These are phyloP conservation scores for Ilex paraguariensis DNA, from an alignment of 305 asterid genomes.

Conservation along the genomic window DNA sequence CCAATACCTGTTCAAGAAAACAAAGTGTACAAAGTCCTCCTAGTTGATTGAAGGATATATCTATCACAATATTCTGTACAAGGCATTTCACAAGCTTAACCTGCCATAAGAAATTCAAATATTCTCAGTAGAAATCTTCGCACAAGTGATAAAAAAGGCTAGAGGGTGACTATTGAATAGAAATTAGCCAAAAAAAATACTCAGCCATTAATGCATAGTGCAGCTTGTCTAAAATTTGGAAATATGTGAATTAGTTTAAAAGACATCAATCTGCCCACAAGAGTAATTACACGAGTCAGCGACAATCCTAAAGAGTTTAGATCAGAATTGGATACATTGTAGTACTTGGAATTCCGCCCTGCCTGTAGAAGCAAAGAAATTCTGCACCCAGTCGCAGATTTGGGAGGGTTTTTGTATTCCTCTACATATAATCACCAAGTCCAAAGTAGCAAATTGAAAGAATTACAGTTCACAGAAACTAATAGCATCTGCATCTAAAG, in stretches of 20 bases:
- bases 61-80: conserved; percentile 70
- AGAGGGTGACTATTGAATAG: not conserved
- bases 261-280: not conserved
- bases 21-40: conserved; percentile 95
- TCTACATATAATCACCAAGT: not conserved
- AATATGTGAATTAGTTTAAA: not conserved
- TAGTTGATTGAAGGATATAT: conserved; percentile 82
- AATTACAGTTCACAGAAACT: too few relatives aligned
- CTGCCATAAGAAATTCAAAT: conserved; percentile 39
- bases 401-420: not conserved
- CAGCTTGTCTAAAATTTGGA: not conserved
- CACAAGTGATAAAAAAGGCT: not conserved
- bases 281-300: not conserved
- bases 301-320: not conserved
- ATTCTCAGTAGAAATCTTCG: not conserved
- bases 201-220: not conserved
- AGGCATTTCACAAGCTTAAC: conserved; percentile 91
- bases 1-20: conserved; percentile 96
- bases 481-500: not conserved
- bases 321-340: too few relatives aligned
- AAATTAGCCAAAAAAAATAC: too few relatives aligned
- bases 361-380: too few relatives aligned
- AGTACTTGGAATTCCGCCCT: too few relatives aligned
- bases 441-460: not conserved
- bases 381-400: not conserved